Conservation (phyloP, 768 basidiomycete species). For the Kwoniella heveanensis region DNA sequence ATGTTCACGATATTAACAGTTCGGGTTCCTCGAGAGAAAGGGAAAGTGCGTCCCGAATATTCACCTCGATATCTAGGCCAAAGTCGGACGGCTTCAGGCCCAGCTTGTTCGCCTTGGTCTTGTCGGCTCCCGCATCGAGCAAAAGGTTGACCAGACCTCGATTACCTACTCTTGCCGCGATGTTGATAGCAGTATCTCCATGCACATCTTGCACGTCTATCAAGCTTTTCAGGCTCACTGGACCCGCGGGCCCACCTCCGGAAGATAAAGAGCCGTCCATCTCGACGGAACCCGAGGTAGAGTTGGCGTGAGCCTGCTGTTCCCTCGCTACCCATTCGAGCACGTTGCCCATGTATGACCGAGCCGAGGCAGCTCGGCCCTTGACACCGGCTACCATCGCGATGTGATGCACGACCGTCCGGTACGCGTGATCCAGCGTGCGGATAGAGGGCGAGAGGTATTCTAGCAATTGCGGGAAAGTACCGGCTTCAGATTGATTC, state of each 20-base stretch:
- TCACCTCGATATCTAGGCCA: constrained; percentile 86
- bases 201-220: constrained; percentile 92
- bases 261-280: neutral
- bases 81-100: constrained; percentile 92
- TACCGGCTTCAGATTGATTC: constrained; percentile 70
- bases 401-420: constrained; percentile 88
- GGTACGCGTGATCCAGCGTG: constrained; percentile 82
- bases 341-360: constrained; percentile 88
- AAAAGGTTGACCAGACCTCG: constrained; percentile 79
- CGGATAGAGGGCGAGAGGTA: constrained; percentile 73
- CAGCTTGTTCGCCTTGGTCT: constrained; percentile 83
- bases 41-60: constrained; percentile 39
- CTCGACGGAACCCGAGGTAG: constrained; percentile 32
- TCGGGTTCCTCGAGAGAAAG: no score
- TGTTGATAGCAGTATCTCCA: constrained; percentile 93
- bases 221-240: constrained; percentile 59
- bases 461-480: constrained; percentile 68
- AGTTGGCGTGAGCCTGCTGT: constrained; percentile 39
- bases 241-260: neutral
- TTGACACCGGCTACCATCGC: constrained; percentile 87
- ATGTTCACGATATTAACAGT: no score
- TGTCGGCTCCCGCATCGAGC: constrained; percentile 90
- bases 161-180: constrained; percentile 91
- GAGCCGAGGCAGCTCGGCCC: constrained; percentile 77
- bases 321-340: constrained; percentile 72